Percentiles rank a stretch among this genome's conserved stretches.
Conservation (phyloP, 2,329 filamentous ascomycete species). For the Metarhizium robertsii region DNA sequence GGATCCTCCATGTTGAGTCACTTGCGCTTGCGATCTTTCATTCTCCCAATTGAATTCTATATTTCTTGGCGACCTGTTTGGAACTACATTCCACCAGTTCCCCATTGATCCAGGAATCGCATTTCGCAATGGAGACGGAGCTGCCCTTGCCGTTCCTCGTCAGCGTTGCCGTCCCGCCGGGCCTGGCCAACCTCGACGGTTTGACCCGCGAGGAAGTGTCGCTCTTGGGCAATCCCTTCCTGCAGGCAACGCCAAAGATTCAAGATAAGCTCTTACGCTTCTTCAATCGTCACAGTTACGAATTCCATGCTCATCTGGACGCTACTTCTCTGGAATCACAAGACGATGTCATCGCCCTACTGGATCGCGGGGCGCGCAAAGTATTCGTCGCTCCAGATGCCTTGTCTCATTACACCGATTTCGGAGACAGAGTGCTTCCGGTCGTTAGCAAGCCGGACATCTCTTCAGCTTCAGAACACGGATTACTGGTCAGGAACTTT, state of each 20-base stretch:
- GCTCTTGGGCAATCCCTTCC: slow-evolving; percentile 49
- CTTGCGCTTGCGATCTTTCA: neutral
- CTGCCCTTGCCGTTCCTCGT: slow-evolving; percentile 55
- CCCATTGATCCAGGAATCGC: neutral
- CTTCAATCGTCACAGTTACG: slow-evolving; percentile 38
- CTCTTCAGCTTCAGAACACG: slow-evolving; percentile 36
- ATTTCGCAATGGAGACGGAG: slow-evolving; percentile 49
- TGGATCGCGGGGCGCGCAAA: slow-evolving; percentile 77
- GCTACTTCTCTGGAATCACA: slow-evolving; percentile 57
- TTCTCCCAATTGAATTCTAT: neutral
- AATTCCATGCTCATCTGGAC: slow-evolving; percentile 63
- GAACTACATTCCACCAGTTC: neutral
- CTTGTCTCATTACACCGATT: slow-evolving; percentile 47
- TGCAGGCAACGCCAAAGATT: slow-evolving; percentile 40
- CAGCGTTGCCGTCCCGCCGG: slow-evolving; percentile 42
- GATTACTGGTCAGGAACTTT: slow-evolving; percentile 43
- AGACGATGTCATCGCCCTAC: slow-evolving; percentile 68
- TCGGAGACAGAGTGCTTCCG: slow-evolving; percentile 47
- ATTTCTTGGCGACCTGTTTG: neutral
- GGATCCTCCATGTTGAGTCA: slow-evolving; percentile 6
- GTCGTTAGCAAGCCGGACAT: slow-evolving; percentile 36
- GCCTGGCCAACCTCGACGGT: slow-evolving; percentile 39
- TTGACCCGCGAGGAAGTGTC: slow-evolving; percentile 48
- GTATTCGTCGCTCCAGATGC: slow-evolving; percentile 71
- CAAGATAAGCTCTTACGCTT: slow-evolving; percentile 38